A percentile compares a stretch with the other conserved stretches of the same genome.
These are phyloP conservation scores for Talaromyces rugulosus DNA, from an alignment of 2,329 filamentous ascomycete genomes.

Conservation along the genomic window DNA sequence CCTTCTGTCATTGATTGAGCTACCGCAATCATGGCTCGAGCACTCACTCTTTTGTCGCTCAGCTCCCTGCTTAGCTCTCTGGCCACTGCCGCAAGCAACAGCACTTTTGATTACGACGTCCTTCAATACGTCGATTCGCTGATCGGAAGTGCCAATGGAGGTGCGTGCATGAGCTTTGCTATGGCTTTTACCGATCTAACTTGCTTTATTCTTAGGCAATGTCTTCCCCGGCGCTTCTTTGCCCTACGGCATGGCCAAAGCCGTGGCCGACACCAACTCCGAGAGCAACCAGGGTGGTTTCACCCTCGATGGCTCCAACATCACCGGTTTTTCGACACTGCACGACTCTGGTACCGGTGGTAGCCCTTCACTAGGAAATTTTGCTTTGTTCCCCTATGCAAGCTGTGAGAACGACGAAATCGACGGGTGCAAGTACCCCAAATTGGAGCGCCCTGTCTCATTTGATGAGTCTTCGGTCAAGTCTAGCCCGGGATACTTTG, in stretches of 20 bases:
- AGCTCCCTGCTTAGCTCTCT: conserved; percentile 10
- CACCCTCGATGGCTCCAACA: conserved; percentile 47
- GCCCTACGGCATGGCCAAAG: conserved; percentile 54
- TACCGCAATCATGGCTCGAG: conserved; percentile 7
- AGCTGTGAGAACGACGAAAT: conserved; percentile 58
- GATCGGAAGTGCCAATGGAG: conserved; percentile 51
- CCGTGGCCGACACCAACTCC: conserved; percentile 51
- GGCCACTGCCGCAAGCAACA: conserved; percentile 11
- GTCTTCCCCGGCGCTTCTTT: conserved; percentile 54
- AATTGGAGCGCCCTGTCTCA: conserved; percentile 44
- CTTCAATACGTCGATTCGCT: conserved; percentile 48
- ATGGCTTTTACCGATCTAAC: background rate
- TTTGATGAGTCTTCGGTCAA: conserved; percentile 51
- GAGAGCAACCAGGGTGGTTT: conserved; percentile 53
- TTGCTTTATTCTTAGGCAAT: conserved; percentile 37
- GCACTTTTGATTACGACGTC: conserved; percentile 34
- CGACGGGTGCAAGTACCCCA: conserved; percentile 59
- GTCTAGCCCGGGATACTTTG: conserved; percentile 64
- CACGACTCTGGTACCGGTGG: conserved; percentile 50
- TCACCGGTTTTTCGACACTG: conserved; percentile 50
- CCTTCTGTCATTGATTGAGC: background rate
- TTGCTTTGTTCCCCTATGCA: conserved; percentile 65
- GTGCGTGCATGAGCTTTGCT: conserved; percentile 16
- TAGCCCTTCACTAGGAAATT: conserved; percentile 65
- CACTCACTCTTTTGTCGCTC: conserved; percentile 11